These are phyloP conservation scores for Oryza longistaminata DNA, from an alignment of 176 grass and related monocot genomes.

Conservation along the genomic window DNA sequence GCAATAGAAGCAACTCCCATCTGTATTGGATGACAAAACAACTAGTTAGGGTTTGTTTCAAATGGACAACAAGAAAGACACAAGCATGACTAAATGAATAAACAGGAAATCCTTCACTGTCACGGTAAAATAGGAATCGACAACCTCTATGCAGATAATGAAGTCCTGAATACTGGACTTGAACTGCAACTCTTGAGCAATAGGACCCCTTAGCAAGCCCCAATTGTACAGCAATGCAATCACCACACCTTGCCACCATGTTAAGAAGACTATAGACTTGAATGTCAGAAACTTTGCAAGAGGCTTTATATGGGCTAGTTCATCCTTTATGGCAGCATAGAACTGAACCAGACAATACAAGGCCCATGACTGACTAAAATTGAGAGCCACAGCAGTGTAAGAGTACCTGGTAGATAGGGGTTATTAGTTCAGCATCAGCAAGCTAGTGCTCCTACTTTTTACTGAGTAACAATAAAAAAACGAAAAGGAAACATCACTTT, in stretches of 20 bases:
- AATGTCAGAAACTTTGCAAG: conserved; percentile 92
- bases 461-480: no score
- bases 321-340: conserved; percentile 90
- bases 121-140: conserved; percentile 15
- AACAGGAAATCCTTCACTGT: background rate
- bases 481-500: no score
- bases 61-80: conserved; percentile 5
- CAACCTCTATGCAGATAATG: conserved; percentile 97
- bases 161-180: conserved; percentile 98
- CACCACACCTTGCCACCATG: conserved; percentile 95
- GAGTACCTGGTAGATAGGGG: conserved; percentile 69
- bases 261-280: conserved; percentile 98
- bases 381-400: conserved; percentile 83
- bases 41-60: conserved; percentile 18
- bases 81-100: conserved; percentile 17
- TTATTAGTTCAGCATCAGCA: conserved; percentile 22
- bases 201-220: conserved; percentile 76
- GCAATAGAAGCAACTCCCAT: conserved; percentile 83
- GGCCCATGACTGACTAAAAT: conserved; percentile 98
- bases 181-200: conserved; percentile 80
- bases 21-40: conserved; percentile 50
- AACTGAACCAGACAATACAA: conserved; percentile 95
- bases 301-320: conserved; percentile 90
- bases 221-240: conserved; percentile 80
- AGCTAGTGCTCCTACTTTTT: background rate